Evolutionary conservation across 1,284 basidiomycete genomes (phyloP), one percentile per base, ranked within the genome.

Genomic region (Ceratobasidium sp.): DNA sequence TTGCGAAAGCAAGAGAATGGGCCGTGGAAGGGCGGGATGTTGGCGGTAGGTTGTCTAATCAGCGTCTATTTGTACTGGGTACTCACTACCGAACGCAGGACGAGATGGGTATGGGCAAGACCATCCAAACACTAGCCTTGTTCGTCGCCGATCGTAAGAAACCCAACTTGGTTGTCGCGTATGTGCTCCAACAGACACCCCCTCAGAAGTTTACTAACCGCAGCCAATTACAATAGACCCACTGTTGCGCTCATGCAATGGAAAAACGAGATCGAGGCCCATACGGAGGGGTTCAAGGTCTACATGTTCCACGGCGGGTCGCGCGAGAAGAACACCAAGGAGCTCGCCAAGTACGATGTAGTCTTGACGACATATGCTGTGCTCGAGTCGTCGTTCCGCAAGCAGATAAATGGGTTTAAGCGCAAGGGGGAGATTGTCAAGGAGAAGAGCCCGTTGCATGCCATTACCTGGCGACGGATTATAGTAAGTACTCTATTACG

Each of bases 201-300:
- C 10, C n/a, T 6, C 28, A 0, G 28, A 17, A 15, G 12, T 23
- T 20, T 20, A 2, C 66, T 68, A 42, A 77, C 61, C 9, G 4
- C 61, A 33, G 9, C 38, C 33, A 17, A 4, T 48, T 38, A 0
- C 78, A 17, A 50, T 15, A 94, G 93, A 26, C 96, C 96, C 1
- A 98, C 96, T 2, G 97, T 99, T 66, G 98, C 98, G 33, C 92
- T 99, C 80, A 97, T 99, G 92, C 97, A 99, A 86, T 99, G 98
- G 98, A 91, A 92, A 81, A 96, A 97, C 84, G 98, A 99, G 84
- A 96, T 99, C 77, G 91, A 91, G 50, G 86, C 91, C 0, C 94
- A 96, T 81, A 94, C 95, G 0, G 89, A 92, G 79, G 91, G 92
- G 9, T 86, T 96, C 82, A 91, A 91, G 71, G 84, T 82, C n/a